phyloP scores from a whole-genome alignment of 1,139 yeast species.

The Kurtzmaniella natalensis region DNA sequence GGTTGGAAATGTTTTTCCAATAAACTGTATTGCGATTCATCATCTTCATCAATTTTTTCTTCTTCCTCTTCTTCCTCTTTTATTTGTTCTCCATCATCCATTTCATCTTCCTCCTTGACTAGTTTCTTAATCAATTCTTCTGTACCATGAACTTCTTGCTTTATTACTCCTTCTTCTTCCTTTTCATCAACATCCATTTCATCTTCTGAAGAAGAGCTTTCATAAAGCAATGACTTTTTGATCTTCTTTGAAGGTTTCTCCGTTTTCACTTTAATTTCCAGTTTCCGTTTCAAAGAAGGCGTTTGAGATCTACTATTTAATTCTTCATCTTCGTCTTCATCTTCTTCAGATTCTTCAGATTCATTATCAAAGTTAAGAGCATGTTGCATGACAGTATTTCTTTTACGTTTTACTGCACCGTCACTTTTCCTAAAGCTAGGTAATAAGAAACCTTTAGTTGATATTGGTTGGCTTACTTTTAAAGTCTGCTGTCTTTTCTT shows the following conservation, averaged over 20 bases:
- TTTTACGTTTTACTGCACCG: constrained; percentile 16
- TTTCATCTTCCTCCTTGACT: constrained; percentile 8
- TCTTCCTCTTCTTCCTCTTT: constrained; percentile 6
- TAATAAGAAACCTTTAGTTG: neutral
- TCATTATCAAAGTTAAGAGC: constrained; percentile 54
- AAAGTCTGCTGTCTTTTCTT: constrained; percentile 18
- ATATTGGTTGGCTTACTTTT: constrained; percentile 5
- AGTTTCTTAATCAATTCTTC: constrained; percentile 11
- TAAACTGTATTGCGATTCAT: constrained; percentile 15
- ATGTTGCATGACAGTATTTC: constrained; percentile 55
- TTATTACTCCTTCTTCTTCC: constrained; percentile 8
- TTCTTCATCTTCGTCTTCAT: constrained; percentile 35
- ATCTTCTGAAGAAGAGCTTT: constrained; percentile 21
- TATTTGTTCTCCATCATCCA: constrained; percentile 5
- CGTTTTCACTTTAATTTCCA: constrained; percentile 25
- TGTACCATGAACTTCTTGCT: constrained; percentile 7
- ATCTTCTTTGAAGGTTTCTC: constrained; percentile 17
- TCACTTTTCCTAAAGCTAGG: constrained; percentile 40
- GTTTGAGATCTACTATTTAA: constrained; percentile 41
- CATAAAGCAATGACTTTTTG: constrained; percentile 25
- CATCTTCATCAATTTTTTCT: constrained; percentile 8
- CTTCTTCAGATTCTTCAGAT: constrained; percentile 34
- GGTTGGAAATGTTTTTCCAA: constrained; percentile 43
- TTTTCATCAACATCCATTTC: constrained; percentile 9
- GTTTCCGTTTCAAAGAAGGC: constrained; percentile 31